Evolutionary conservation across 1,284 basidiomycete species (phyloP).

Genomic region (Fomitopsis palustris): DNA sequence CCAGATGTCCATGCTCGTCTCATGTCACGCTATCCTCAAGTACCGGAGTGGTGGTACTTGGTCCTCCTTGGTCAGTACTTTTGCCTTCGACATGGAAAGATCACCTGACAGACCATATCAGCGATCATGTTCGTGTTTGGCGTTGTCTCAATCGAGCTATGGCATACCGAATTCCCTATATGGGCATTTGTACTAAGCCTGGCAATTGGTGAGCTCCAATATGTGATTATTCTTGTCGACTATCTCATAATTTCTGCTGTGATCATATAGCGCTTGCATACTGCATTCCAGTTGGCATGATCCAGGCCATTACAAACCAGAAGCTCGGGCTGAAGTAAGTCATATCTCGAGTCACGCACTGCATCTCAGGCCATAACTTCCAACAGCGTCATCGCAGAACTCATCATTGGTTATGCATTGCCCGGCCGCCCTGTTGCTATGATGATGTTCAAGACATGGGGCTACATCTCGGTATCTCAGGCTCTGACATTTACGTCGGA

Average conservation of each 20-base stretch:
- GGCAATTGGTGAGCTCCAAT: constrained; percentile 26
- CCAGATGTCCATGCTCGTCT: constrained; percentile 83
- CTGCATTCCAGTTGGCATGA: constrained; percentile 66
- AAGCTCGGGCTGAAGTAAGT: constrained; percentile 51
- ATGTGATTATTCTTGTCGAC: too few relatives aligned
- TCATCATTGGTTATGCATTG: constrained; percentile 48
- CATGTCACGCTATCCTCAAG: constrained; percentile 71
- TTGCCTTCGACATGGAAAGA: too few relatives aligned
- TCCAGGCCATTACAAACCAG: constrained; percentile 62
- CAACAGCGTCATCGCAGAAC: constrained; percentile 43
- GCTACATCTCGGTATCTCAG: constrained; percentile 50
- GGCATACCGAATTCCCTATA: constrained; percentile 62
- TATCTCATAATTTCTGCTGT: too few relatives aligned
- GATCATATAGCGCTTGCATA: constrained; percentile 59
- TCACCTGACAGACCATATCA: too few relatives aligned
- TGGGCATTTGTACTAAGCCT: constrained; percentile 52
- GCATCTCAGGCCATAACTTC: constrained; percentile 30
- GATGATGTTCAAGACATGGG: constrained; percentile 60
- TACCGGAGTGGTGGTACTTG: constrained; percentile 75
- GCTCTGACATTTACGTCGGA: constrained; percentile 47
- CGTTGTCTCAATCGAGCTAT: constrained; percentile 67
- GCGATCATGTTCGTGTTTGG: constrained; percentile 57
- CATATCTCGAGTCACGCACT: constrained; percentile 28
- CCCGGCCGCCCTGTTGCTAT: constrained; percentile 57
- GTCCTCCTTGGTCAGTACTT: constrained; percentile 40